Evolutionary conservation across 306 rosid species (phyloP).

Genomic region (Chamaecrista fasciculata): DNA sequence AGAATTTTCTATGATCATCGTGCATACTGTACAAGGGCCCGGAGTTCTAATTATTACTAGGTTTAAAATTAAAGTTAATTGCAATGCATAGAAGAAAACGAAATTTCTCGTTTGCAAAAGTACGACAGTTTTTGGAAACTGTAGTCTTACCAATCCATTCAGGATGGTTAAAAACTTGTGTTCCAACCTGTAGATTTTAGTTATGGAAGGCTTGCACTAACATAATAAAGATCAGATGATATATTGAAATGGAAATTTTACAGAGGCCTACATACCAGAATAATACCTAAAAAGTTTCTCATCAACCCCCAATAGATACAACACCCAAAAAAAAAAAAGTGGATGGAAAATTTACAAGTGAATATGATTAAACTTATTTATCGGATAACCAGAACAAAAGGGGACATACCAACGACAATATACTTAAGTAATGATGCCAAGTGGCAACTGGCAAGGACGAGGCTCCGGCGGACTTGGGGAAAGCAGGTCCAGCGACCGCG

Average conservation of each 20-base stretch:
- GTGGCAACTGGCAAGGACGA: conserved; percentile 10
- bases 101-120: too few relatives aligned
- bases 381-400: conserved; percentile 24
- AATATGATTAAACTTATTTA: conserved; percentile 8
- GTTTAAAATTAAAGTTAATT: too few relatives aligned
- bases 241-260: background rate
- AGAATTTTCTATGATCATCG: too few relatives aligned
- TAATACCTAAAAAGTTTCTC: background rate
- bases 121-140: background rate
- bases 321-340: background rate
- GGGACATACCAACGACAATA: conserved; percentile 16
- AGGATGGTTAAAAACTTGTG: too few relatives aligned
- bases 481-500: conserved; percentile 36
- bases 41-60: too few relatives aligned
- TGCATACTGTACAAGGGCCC: too few relatives aligned
- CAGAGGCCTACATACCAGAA: background rate
- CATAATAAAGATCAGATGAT: background rate
- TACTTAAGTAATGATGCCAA: conserved; percentile 23
- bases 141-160: too few relatives aligned
- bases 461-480: conserved; percentile 39
- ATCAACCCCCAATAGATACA: conserved; percentile 29
- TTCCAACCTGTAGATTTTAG: background rate
- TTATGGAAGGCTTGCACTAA: background rate
- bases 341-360: conserved; percentile 38
- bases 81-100: too few relatives aligned